Conservation (phyloP, 768 basidiomycete genomes). For the Suillus ampliporus region DNA sequence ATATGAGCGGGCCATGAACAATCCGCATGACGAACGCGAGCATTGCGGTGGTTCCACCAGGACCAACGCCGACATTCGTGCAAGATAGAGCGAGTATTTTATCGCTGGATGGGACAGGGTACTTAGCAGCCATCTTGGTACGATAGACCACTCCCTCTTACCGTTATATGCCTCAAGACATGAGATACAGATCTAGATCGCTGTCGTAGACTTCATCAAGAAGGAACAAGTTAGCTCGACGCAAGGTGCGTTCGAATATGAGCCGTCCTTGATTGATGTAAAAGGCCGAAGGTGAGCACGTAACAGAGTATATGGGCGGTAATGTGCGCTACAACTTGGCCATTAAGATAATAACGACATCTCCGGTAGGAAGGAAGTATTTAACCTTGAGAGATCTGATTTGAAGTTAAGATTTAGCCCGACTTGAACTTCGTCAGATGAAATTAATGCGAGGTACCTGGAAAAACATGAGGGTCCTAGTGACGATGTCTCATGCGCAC, state of each 20-base stretch:
- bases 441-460: slow-evolving; percentile 10
- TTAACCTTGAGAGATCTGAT: slow-evolving; percentile 7
- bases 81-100: slow-evolving; percentile 67
- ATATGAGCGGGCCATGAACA: slow-evolving; percentile 9
- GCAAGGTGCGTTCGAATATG: slow-evolving; percentile 1
- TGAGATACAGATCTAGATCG: not conserved
- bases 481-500: not conserved
- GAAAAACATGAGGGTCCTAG: slow-evolving; percentile 1
- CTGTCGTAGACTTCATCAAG: not conserved
- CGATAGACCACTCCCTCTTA: slow-evolving; percentile 24
- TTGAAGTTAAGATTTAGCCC: slow-evolving; percentile 1
- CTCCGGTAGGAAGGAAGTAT: slow-evolving; percentile 7
- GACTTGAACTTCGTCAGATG: slow-evolving; percentile 6
- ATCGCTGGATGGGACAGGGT: slow-evolving; percentile 42
- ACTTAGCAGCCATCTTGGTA: slow-evolving; percentile 38
- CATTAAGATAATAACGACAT: slow-evolving; percentile 7
- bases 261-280: slow-evolving; percentile 8
- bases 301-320: not conserved
- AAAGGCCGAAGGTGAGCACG: slow-evolving; percentile 11
- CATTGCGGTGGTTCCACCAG: slow-evolving; percentile 83
- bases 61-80: slow-evolving; percentile 77
- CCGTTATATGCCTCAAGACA: slow-evolving; percentile 6
- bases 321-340: not conserved
- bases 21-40: slow-evolving; percentile 62
- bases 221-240: slow-evolving; percentile 6